Evolutionary conservation across 2,329 filamentous ascomycete genomes (phyloP), one percentile per base, ranked within the genome.

Genomic region (Arthrobotrys megalospora): DNA sequence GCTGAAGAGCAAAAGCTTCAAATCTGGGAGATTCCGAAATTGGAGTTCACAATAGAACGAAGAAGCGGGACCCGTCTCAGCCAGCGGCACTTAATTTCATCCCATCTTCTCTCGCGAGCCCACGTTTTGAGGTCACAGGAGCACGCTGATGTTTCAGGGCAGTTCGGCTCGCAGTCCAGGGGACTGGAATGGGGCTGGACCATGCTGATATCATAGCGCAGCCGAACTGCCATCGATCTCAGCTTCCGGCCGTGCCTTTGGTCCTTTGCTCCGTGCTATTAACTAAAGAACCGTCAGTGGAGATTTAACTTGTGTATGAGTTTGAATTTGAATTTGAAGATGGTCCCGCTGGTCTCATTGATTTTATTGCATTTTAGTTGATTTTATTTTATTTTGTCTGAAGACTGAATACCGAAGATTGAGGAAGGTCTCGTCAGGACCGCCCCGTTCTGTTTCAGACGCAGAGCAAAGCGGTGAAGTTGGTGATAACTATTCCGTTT

Each of bases 71-170:
- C 43, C 19, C 38, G 55, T 67, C 34, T 43, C 50, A 67, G 62
- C 43, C 62, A 63, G 43, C 34, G 48, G 64, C 53, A 69, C 64
- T 64, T 76, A 68, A 65, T 76, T 76, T 76, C 72, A 48, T 76
- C 72, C 72, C 72, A 76, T 76, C 72, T 76, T 69, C 55, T 67
- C 62, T 62, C 45, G 55, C 53, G 47, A 65, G 55, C 43, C 60
- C 60, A 66, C 69, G 60, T 73, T 48, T 66, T 55, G 58, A 60
- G 67, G 67, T 19, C 48, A 53, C 55, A 60, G 68, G 58, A 41
- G 55, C 36, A 45, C 38, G 14, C 28, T 52, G 68, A 64, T 65
- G 60, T 72, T 72, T 72, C 68, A 72, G 48, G 24, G 60, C 68
- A 32, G 24, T 64, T 64, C 60, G 68, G 68, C 67, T 71, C 55